phyloP scores from a whole-genome alignment of 2,329 filamentous ascomycete genomes.

The Fusarium xylarioides region DNA sequence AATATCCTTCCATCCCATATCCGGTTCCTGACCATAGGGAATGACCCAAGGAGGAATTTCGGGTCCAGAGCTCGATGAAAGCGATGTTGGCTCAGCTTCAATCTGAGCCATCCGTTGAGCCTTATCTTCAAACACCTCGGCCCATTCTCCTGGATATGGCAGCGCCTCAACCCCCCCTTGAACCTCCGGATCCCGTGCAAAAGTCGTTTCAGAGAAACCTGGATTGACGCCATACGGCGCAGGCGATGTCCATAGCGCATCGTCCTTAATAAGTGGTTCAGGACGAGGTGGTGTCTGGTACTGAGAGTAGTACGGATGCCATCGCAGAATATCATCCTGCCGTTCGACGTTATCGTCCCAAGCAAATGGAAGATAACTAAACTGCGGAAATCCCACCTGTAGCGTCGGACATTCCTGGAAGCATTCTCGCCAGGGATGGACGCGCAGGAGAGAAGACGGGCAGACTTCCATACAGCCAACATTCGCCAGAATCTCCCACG shows the following conservation, averaged over 20 bases:
- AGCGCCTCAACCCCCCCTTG: no score
- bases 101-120: background rate
- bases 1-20: background rate
- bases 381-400: background rate
- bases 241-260: background rate
- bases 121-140: background rate
- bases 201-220: no score
- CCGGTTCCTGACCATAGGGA: background rate
- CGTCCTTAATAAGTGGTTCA: background rate
- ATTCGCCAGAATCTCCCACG: constrained; percentile 13
- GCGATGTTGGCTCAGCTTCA: background rate
- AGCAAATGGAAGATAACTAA: background rate
- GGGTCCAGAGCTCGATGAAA: background rate
- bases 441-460: background rate
- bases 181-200: background rate
- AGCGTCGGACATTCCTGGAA: background rate
- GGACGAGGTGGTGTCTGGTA: background rate
- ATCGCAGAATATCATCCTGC: background rate
- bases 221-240: background rate
- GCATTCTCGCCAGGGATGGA: background rate
- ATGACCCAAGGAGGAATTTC: background rate
- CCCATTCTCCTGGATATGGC: background rate
- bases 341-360: background rate
- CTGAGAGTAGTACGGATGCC: constrained; percentile 6
- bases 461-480: constrained; percentile 23